Evolutionary conservation across 2,329 filamentous ascomycete genomes (phyloP).

Genomic region (Penicillium sp.): DNA sequence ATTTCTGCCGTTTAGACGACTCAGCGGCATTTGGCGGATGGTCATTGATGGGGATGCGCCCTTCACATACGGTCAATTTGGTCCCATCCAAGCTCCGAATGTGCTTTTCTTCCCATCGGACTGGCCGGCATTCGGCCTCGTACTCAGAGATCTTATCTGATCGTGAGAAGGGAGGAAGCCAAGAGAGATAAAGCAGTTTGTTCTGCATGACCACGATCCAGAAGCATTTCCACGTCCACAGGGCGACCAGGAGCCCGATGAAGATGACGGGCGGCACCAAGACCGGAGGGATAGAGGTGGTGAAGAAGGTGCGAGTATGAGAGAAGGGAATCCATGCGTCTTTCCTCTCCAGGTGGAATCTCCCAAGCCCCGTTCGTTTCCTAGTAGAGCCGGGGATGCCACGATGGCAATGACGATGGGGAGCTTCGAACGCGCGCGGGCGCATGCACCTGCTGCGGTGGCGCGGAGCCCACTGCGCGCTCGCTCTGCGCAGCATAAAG

Average conservation of each 20-base stretch:
- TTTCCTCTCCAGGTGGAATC: too few relatives aligned
- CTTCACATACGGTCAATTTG: constrained; percentile 62
- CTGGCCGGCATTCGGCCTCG: constrained; percentile 55
- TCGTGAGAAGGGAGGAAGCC: constrained; percentile 67
- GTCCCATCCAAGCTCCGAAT: constrained; percentile 35
- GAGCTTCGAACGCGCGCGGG: too few relatives aligned
- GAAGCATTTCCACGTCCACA: constrained; percentile 64
- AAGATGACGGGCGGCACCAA: constrained; percentile 68
- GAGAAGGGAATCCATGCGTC: too few relatives aligned
- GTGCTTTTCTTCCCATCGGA: constrained; percentile 65
- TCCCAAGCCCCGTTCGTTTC: too few relatives aligned
- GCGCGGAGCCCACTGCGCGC: too few relatives aligned
- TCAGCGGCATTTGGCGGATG: neutral
- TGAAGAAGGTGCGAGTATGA: constrained; percentile 18
- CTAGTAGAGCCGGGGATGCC: too few relatives aligned
- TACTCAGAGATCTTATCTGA: constrained; percentile 67
- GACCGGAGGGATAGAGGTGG: constrained; percentile 40
- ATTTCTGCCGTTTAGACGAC: constrained; percentile 4
- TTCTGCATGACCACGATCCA: constrained; percentile 78
- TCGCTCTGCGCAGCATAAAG: too few relatives aligned
- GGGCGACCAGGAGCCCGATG: constrained; percentile 59
- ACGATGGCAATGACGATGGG: too few relatives aligned
- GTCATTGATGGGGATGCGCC: constrained; percentile 49
- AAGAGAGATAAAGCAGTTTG: constrained; percentile 78
- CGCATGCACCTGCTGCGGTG: too few relatives aligned